These are phyloP conservation scores for Komagataea norvegica DNA, from an alignment of 1,139 yeast species.

Conservation along the genomic window DNA sequence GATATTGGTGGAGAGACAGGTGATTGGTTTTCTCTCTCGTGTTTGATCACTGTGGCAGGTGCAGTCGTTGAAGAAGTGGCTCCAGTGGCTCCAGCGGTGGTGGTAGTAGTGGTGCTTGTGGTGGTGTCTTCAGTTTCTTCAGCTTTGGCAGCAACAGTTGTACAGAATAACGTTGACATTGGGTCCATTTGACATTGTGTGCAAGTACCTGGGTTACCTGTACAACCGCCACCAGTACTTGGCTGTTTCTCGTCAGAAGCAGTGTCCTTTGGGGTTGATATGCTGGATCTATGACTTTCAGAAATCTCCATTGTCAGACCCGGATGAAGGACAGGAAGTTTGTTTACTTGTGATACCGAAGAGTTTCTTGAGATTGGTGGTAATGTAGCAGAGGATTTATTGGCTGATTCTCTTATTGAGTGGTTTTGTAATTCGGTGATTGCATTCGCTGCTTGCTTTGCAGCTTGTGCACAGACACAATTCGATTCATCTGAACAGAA, in stretches of 20 bases:
- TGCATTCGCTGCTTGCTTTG: constrained; percentile 41
- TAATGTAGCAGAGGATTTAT: constrained; percentile 10
- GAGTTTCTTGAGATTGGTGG: constrained; percentile 28
- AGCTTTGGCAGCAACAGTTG: constrained; percentile 67
- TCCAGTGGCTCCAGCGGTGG: too few species aligned
- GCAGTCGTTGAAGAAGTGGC: constrained; percentile 2
- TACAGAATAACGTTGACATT: constrained; percentile 82
- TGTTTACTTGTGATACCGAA: constrained; percentile 15
- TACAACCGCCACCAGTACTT: constrained; percentile 65
- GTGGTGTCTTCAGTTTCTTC: constrained; percentile 20
- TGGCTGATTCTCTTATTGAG: constrained; percentile 23
- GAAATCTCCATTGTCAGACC: constrained; percentile 52
- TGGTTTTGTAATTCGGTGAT: constrained; percentile 25
- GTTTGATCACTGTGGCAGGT: background rate
- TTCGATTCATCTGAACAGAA: constrained; percentile 91
- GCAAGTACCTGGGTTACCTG: constrained; percentile 88
- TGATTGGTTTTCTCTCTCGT: constrained; percentile 18
- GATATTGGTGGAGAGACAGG: constrained; percentile 27
- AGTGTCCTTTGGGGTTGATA: constrained; percentile 21
- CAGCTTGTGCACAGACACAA: constrained; percentile 87
- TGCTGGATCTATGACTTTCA: constrained; percentile 21
- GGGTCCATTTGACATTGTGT: constrained; percentile 81
- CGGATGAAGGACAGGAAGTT: constrained; percentile 60
- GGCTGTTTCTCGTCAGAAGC: constrained; percentile 8
- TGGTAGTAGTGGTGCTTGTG: constrained; percentile 1